These are phyloP conservation scores for Pseudozyma thailandica DNA, from an alignment of 1,284 basidiomycete species.

Conservation along the genomic window DNA sequence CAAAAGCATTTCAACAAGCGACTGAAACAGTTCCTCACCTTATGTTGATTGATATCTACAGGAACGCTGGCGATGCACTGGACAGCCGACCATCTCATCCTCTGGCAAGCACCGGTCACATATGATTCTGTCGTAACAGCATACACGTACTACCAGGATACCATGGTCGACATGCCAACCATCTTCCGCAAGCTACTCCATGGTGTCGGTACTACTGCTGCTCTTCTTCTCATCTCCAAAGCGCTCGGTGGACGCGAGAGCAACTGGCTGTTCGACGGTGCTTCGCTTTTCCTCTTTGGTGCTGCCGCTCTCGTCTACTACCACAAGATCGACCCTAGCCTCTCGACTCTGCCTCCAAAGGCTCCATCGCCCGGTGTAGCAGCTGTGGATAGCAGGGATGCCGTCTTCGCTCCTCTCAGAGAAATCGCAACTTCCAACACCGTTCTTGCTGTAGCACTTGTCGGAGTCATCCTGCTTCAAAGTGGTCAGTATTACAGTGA, in stretches of 20 bases:
- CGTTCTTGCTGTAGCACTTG: constrained; percentile 62
- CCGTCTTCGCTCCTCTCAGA: constrained; percentile 53
- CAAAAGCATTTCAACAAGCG: background rate
- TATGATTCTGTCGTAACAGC: constrained; percentile 56
- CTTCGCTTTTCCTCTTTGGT: constrained; percentile 66
- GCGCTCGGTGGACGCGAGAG: constrained; percentile 60
- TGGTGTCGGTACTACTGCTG: constrained; percentile 44
- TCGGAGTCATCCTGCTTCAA: constrained; percentile 65
- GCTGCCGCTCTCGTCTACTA: constrained; percentile 60
- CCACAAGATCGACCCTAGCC: constrained; percentile 59
- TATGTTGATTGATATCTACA: constrained; percentile 1
- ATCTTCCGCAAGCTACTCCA: constrained; percentile 47
- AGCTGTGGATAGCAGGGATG: constrained; percentile 37
- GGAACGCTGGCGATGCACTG: constrained; percentile 66
- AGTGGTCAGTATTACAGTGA: constrained; percentile 67
- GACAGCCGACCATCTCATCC: constrained; percentile 65
- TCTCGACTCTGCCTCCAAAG: constrained; percentile 37
- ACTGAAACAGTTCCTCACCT: background rate
- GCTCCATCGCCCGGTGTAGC: constrained; percentile 38
- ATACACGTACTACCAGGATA: constrained; percentile 62
- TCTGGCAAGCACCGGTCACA: constrained; percentile 64
- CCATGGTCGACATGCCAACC: constrained; percentile 53
- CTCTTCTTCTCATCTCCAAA: constrained; percentile 51
- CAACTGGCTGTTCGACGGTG: constrained; percentile 68
- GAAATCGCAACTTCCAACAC: constrained; percentile 65